Evolutionary conservation across 768 basidiomycete genomes (phyloP), one percentile per base, ranked within the genome.

Genomic region (Chalciporus sphaerocephalus): DNA sequence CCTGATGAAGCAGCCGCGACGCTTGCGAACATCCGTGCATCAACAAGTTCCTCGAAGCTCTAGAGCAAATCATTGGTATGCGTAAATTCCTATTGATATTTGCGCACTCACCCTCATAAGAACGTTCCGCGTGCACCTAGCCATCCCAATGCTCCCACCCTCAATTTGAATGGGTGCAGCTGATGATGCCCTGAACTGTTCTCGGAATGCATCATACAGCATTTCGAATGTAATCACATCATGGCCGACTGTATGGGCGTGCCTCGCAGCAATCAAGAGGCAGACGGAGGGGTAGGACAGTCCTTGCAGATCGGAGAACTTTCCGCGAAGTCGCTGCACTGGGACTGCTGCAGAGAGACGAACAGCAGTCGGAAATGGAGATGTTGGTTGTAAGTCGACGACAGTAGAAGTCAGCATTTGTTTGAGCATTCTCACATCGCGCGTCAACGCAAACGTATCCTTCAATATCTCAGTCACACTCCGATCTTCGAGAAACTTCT

Each of bases 201-300:
- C 78, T 17, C 81, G 79, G 61, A 93, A 92, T 24, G 74, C 73
- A 42, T 90, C 87, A 50, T 86, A 76, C 7, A 95, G 76, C 83
- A 94, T 92, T 56, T 94, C 91, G 59, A 98, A 95, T 23, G 89
- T 97, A 66, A 96, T 83, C 12, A 69, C 69, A 16, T 85, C 74
- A 48, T 92, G 85, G 0, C 93, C 93, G 6, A 81, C 79, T 9
- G 82, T 83, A 20, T 81, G 69, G 4, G 81, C 74, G 58, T 96
- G 94, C 57, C 83, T 75, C 12, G 82, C 76, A n/a, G 93, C 87
- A 48, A 98, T 85, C 34, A 96, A 75, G 23, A 95, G 74, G 58
- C 90, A 92, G 16, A 92, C 65, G 2, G 79, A 71, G 7, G 93
- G 87, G 59, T 94, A 91, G 16, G 90, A 69, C 17, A 93, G 62